A percentile compares a stretch with the other conserved stretches of the same genome.
phyloP scores from a whole-genome alignment of 495 filamentous ascomycete genomes.

The Aspergillus steynii region DNA sequence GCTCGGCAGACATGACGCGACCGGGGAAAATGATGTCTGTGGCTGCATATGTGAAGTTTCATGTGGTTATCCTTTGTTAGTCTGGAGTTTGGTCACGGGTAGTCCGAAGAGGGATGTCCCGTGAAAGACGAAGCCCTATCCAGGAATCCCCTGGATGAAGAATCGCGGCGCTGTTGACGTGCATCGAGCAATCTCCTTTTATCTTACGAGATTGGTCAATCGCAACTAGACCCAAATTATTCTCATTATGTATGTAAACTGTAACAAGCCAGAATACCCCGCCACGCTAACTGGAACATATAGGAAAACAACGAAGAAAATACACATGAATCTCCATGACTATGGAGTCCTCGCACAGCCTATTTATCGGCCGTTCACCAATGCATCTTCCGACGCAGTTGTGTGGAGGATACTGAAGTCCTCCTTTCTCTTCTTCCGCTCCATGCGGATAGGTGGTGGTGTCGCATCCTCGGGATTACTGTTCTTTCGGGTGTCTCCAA shows the following conservation, averaged over 20 bases:
- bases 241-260: not conserved
- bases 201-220: too few species aligned
- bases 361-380: not conserved
- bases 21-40: too few species aligned
- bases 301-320: not conserved
- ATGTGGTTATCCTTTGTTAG: too few species aligned
- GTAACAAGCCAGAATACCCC: not conserved
- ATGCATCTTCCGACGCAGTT: constrained; percentile 4
- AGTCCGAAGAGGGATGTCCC: too few species aligned
- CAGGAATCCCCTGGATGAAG: not conserved
- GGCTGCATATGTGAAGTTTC: too few species aligned
- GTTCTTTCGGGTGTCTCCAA: constrained; percentile 2
- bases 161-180: too few species aligned
- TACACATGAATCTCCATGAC: not conserved
- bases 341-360: not conserved
- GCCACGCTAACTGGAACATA: not conserved
- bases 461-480: not conserved
- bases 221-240: not conserved
- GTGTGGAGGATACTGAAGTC: constrained; percentile 8
- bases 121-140: not conserved
- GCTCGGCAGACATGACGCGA: too few species aligned
- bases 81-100: too few species aligned
- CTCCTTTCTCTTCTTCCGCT: constrained; percentile 2
- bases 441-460: constrained; percentile 4
- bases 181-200: too few species aligned